Conservation (phyloP, 768 basidiomycete species). For the Phlebiopsis flavidoalba region DNA sequence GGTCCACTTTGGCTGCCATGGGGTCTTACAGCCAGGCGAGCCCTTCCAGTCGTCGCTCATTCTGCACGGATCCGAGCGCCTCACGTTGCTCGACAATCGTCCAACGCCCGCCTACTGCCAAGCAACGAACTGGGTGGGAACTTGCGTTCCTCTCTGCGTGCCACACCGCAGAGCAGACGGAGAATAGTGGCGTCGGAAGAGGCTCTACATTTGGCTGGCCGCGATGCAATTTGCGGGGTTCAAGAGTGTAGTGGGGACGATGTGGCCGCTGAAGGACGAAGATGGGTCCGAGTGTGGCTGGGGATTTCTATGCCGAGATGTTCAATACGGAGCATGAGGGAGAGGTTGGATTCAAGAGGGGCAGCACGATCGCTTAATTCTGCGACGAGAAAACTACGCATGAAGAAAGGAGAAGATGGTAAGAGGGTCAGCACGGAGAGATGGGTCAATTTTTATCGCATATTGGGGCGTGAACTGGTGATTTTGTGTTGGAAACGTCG, state of each 20-base stretch:
- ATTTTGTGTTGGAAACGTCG: no score
- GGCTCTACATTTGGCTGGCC: constrained; percentile 36
- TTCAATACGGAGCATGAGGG: neutral
- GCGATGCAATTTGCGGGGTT: constrained; percentile 33
- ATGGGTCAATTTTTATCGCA: constrained; percentile 8
- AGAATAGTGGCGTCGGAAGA: constrained; percentile 30
- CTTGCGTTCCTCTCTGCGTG: constrained; percentile 45
- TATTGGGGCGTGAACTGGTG: neutral
- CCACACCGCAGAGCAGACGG: constrained; percentile 35
- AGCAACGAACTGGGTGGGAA: no score
- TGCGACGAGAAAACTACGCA: neutral
- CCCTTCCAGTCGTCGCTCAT: constrained; percentile 26
- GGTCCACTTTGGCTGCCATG: constrained; percentile 27
- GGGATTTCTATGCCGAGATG: constrained; percentile 24
- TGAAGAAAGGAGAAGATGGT: neutral
- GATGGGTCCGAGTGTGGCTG: constrained; percentile 29
- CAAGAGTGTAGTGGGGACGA: constrained; percentile 33
- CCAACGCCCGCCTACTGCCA: constrained; percentile 11
- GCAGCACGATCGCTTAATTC: neutral
- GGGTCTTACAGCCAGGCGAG: constrained; percentile 8
- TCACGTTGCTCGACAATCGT: constrained; percentile 17
- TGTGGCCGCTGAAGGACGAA: constrained; percentile 38
- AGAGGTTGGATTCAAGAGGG: neutral
- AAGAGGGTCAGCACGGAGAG: neutral
- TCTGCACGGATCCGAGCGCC: constrained; percentile 18